Conservation (phyloP, 495 filamentous ascomycete species). For the Xylaria nigripes region DNA sequence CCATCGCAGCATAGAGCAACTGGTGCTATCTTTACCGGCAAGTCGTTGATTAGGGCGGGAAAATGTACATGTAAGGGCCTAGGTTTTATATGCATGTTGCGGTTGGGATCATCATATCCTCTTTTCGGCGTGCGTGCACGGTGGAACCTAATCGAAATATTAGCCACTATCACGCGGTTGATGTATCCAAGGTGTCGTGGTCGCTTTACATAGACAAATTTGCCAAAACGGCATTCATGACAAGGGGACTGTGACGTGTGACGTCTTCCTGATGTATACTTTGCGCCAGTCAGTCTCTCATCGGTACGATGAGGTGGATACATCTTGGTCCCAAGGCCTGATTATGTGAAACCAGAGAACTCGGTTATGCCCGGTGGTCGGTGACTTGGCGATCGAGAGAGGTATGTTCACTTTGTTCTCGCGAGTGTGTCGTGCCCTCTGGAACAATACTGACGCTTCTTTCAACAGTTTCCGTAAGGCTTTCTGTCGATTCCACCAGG, state of each 20-base stretch:
- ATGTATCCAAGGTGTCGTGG: conserved; percentile 24
- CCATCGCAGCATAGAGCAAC: conserved; percentile 13
- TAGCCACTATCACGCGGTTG: conserved; percentile 8
- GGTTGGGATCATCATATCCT: not conserved
- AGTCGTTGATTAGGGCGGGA: conserved; percentile 13
- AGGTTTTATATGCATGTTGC: conserved; percentile 10
- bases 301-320: not conserved
- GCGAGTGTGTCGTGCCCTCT: not conserved
- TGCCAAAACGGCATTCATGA: conserved; percentile 15
- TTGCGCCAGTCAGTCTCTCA: conserved; percentile 1
- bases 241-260: conserved; percentile 18
- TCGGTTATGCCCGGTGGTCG: not conserved
- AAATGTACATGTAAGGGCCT: conserved; percentile 19
- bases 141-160: conserved; percentile 4
- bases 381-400: not conserved
- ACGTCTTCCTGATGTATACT: conserved; percentile 26
- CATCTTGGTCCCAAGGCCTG: not conserved
- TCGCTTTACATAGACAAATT: conserved; percentile 25
- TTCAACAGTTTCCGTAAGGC: not conserved
- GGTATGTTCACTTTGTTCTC: not conserved
- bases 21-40: not conserved
- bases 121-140: conserved; percentile 8
- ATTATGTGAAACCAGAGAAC: not conserved
- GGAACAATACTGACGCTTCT: not conserved
- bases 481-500: not conserved